Evolutionary conservation across 129 eudicot genomes (phyloP).

Genomic region (sunflower (Helianthus annuus)): DNA sequence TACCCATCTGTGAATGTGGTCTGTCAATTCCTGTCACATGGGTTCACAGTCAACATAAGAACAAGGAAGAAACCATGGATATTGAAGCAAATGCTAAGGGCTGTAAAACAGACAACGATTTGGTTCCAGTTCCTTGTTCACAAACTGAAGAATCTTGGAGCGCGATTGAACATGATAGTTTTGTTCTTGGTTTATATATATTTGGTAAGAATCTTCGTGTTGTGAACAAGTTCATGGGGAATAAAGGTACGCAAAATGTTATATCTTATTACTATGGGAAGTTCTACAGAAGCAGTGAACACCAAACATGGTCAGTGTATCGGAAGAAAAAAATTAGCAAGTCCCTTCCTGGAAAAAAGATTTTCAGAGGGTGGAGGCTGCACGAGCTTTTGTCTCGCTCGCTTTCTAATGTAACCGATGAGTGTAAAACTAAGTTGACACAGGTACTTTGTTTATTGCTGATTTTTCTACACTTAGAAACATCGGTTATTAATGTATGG

Average conservation of each 20-base stretch:
- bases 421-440: slow-evolving; percentile 42
- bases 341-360: slow-evolving; percentile 46
- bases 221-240: slow-evolving; percentile 46
- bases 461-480: neutral
- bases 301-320: slow-evolving; percentile 47
- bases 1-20: slow-evolving; percentile 33
- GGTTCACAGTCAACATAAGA: slow-evolving; percentile 30
- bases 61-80: slow-evolving; percentile 36
- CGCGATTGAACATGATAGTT: slow-evolving; percentile 48
- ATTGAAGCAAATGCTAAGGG: neutral
- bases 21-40: slow-evolving; percentile 46
- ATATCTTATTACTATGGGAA: slow-evolving; percentile 48
- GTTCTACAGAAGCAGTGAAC: slow-evolving; percentile 41
- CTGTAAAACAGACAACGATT: slow-evolving; percentile 20
- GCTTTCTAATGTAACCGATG: slow-evolving; percentile 42
- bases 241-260: slow-evolving; percentile 42
- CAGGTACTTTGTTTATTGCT: slow-evolving; percentile 32
- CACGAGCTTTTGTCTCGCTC: slow-evolving; percentile 54
- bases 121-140: slow-evolving; percentile 42
- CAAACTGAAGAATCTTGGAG: slow-evolving; percentile 43
- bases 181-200: slow-evolving; percentile 54
- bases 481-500: neutral
- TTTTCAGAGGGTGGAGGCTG: slow-evolving; percentile 54
- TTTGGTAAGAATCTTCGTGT: slow-evolving; percentile 58
- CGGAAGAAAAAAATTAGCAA: slow-evolving; percentile 40